phyloP scores from a whole-genome alignment of 192 early-diverging fungal species.

The Backusella tarrabulga region DNA sequence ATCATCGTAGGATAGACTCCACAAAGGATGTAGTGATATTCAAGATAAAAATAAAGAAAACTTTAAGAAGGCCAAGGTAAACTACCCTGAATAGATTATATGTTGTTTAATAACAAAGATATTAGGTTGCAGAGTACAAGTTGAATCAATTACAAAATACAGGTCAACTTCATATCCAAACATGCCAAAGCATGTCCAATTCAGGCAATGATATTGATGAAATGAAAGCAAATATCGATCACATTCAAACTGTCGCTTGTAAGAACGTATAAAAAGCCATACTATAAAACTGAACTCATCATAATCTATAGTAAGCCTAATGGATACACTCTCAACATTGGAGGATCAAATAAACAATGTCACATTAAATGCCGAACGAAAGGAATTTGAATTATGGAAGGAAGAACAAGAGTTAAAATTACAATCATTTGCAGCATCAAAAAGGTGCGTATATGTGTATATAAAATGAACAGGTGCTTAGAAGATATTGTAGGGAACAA shows the following conservation, averaged over 20 bases:
- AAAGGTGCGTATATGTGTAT: background rate
- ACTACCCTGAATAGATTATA: background rate
- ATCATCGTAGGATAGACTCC: background rate
- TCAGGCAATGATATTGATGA: background rate
- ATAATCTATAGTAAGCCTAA: slow-evolving; percentile 18
- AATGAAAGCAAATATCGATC: background rate
- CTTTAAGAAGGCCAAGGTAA: slow-evolving; percentile 12
- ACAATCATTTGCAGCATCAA: background rate
- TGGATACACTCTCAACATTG: slow-evolving; percentile 13
- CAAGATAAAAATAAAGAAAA: slow-evolving; percentile 9
- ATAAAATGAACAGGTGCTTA: background rate
- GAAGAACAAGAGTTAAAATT: slow-evolving; percentile 6
- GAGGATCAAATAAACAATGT: slow-evolving; percentile 23
- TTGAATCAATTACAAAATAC: background rate
- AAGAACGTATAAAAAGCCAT: background rate
- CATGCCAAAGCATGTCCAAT: slow-evolving; percentile 5
- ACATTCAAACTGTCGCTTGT: slow-evolving; percentile 14
- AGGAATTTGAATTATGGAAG: slow-evolving; percentile 31
- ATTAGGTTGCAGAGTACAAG: background rate
- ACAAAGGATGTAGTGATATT: background rate
- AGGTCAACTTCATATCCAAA: slow-evolving; percentile 5
- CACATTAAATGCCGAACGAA: slow-evolving; percentile 13
- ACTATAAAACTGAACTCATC: background rate
- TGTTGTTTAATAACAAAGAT: background rate
- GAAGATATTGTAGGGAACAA: background rate